These are phyloP conservation scores for Solanum hybrid DNA, from an alignment of 305 asterid species.

Conservation along the genomic window DNA sequence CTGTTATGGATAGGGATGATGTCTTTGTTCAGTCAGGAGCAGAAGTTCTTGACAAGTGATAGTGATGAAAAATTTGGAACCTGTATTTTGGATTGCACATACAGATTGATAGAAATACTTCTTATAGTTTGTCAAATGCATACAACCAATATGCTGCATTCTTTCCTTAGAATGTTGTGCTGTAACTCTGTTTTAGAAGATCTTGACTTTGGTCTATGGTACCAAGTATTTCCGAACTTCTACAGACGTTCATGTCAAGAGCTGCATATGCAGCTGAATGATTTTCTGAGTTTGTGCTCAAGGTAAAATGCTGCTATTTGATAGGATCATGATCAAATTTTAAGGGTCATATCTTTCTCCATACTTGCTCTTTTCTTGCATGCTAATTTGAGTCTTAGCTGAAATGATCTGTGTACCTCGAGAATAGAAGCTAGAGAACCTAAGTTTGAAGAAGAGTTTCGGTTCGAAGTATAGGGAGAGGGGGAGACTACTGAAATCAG, in stretches of 20 bases:
- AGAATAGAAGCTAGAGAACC: background rate
- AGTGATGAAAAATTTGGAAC: slow-evolving; percentile 8
- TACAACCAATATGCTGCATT: background rate
- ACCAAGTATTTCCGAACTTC: background rate
- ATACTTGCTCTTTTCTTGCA: background rate
- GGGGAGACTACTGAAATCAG: background rate
- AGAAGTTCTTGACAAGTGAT: slow-evolving; percentile 2
- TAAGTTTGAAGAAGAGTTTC: background rate
- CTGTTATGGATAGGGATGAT: background rate
- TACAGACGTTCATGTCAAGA: background rate
- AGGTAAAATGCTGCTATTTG: background rate
- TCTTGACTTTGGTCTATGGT: background rate
- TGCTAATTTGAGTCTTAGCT: background rate
- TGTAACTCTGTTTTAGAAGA: background rate
- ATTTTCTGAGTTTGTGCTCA: background rate
- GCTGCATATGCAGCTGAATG: background rate
- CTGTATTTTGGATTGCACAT: slow-evolving; percentile 13
- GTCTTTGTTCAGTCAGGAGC: slow-evolving; percentile 1
- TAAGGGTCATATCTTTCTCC: background rate
- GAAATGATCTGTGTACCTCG: background rate
- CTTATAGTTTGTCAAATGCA: background rate
- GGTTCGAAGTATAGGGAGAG: background rate
- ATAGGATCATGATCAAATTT: background rate
- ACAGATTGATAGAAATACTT: background rate
- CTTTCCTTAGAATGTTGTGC: background rate